Percentiles rank a stretch among this genome's conserved stretches.
Evolutionary conservation across 1,139 yeast genomes (phyloP).

Genomic region (Sugiyamaella novakii): DNA sequence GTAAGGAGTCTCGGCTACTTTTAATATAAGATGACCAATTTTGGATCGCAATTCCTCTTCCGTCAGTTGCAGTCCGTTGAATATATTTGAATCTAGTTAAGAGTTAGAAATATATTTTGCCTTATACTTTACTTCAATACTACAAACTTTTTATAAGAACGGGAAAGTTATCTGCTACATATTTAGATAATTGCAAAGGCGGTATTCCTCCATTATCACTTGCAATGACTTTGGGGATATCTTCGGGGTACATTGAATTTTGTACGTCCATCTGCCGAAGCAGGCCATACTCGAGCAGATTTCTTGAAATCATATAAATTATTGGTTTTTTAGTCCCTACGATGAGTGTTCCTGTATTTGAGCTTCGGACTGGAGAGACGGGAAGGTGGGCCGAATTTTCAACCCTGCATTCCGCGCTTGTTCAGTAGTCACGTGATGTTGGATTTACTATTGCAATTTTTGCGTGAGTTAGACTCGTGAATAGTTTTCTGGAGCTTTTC

Average conservation of each 20-base stretch:
- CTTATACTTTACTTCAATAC: not conserved
- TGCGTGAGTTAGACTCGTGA: no score
- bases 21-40: slow-evolving; percentile 28
- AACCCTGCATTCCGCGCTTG: no score
- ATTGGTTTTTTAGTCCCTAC: no score
- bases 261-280: slow-evolving; percentile 37
- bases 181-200: slow-evolving; percentile 26
- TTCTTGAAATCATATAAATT: not conserved
- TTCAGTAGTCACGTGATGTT: no score
- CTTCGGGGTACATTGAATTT: slow-evolving; percentile 31
- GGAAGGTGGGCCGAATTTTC: no score
- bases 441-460: no score
- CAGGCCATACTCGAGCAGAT: slow-evolving; percentile 15
- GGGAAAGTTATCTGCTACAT: slow-evolving; percentile 32
- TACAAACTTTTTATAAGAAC: slow-evolving; percentile 24
- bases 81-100: slow-evolving; percentile 11
- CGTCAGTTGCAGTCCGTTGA: slow-evolving; percentile 24
- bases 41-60: slow-evolving; percentile 23
- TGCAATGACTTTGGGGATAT: slow-evolving; percentile 21
- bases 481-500: no score
- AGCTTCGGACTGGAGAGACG: no score
- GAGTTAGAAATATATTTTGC: slow-evolving; percentile 16
- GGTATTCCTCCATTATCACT: slow-evolving; percentile 11
- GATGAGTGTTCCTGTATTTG: no score
- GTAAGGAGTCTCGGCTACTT: slow-evolving; percentile 44